phyloP scores from a whole-genome alignment of 192 early-diverging fungal genomes.

The Backusella liffmaniae region DNA sequence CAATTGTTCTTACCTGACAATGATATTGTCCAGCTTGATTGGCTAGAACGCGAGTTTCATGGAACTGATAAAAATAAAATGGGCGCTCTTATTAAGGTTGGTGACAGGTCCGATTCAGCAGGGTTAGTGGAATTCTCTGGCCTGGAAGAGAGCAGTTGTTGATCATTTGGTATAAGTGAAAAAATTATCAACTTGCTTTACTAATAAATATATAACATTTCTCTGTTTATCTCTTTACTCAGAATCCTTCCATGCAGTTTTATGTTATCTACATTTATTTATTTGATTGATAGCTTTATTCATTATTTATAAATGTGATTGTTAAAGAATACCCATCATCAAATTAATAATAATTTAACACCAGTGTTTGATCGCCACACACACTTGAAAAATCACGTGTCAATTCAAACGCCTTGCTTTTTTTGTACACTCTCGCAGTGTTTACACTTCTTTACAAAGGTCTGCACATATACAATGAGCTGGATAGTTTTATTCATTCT shows the following conservation, averaged over 20 bases:
- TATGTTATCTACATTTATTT: not conserved
- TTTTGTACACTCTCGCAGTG: not conserved
- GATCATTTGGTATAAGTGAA: too few relatives aligned
- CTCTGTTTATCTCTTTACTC: not conserved
- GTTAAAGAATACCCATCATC: not conserved
- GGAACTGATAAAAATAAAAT: too few relatives aligned
- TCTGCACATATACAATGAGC: slow-evolving; percentile 16
- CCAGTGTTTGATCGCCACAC: not conserved
- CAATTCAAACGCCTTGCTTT: not conserved
- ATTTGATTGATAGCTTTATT: not conserved
- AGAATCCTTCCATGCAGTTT: not conserved
- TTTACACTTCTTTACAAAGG: not conserved
- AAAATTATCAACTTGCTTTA: too few relatives aligned
- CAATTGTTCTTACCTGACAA: too few relatives aligned
- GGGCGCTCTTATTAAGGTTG: too few relatives aligned
- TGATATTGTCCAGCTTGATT: too few relatives aligned
- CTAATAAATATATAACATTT: too few relatives aligned
- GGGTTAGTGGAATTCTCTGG: too few relatives aligned
- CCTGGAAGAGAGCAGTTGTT: not conserved
- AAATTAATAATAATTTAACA: not conserved
- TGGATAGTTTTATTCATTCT: slow-evolving; percentile 49
- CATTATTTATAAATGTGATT: not conserved
- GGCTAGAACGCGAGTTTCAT: too few relatives aligned
- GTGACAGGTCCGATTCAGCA: too few relatives aligned
- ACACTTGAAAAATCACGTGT: not conserved